Evolutionary conservation across 805 yeast genomes (phyloP), one percentile per base, ranked within the genome.

Genomic region (Brettanomyces bruxellensis): DNA sequence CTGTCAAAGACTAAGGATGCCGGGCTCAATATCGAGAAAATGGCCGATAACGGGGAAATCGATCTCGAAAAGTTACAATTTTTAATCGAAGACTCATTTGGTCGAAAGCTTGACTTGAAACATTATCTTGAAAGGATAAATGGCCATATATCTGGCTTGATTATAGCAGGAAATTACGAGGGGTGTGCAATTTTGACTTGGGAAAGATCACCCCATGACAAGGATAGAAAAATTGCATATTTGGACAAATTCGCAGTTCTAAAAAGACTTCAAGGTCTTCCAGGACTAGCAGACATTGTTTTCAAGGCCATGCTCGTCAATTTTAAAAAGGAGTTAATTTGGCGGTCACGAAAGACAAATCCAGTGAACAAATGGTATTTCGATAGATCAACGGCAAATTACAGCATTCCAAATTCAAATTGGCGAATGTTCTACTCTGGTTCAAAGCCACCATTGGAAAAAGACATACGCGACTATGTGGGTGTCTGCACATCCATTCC

Each of bases 311-410:
- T 93, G 71, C 67, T 79, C 8, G 69, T 70, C 38, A 77, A 76
- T 43, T 90, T 81, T 58, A 85, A 87, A 0, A 65, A 73, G 13
- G 93, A 88, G 59, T 62, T 89, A 11, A 67, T 93, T 2, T 93
- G 99, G 99, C 76, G 99, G 56, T 91, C 98, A 1, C 70, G 95
- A 41, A 75, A 75, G 48, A 76, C 68, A 46, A 93, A 93, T 62
- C 96, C 96, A 0, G 96, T 93, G 6, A 93, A 93, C 68, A 89
- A 89, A 59, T 93, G 99, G 99, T 91, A 91, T 60, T 93, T 91
- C 64, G 97, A 93, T 58, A 71, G 99, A 51, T 83, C 95, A 38
- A 67, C 72, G 14, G 95, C 95, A 1, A 81, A 83, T 25, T 58
- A 80, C 28, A 70, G 73, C 44, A 58, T 82, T 14, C 59, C 62